Evolutionary conservation across 2,329 filamentous ascomycete genomes (phyloP).

Genomic region (Elsinoe ampelina): DNA sequence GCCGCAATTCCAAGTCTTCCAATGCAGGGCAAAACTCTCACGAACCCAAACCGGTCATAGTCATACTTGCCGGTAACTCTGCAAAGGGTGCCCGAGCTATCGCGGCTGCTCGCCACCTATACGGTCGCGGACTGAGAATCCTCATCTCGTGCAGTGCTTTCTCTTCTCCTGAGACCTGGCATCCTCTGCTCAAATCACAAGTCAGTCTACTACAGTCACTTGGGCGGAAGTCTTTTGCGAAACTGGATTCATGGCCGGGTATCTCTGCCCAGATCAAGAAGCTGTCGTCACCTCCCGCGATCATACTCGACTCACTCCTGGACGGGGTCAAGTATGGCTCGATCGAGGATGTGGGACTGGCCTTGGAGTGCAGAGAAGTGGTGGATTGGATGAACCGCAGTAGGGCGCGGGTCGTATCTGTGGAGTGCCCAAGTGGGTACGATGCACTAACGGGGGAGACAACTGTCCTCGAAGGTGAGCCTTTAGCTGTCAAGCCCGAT

Average conservation of each 20-base stretch:
- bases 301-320: slow-evolving; percentile 83
- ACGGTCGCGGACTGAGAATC: slow-evolving; percentile 71
- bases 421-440: slow-evolving; percentile 87
- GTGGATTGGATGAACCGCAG: slow-evolving; percentile 91
- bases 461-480: slow-evolving; percentile 59
- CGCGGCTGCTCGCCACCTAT: slow-evolving; percentile 75
- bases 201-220: slow-evolving; percentile 64
- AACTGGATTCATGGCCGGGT: slow-evolving; percentile 54
- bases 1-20: slow-evolving; percentile 38
- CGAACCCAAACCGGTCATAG: slow-evolving; percentile 47
- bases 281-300: slow-evolving; percentile 56
- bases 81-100: slow-evolving; percentile 77
- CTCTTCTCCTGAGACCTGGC: slow-evolving; percentile 69
- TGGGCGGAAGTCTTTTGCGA: slow-evolving; percentile 43
- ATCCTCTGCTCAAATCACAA: slow-evolving; percentile 73
- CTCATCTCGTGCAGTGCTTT: slow-evolving; percentile 77
- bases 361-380: slow-evolving; percentile 75
- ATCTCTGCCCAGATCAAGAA: slow-evolving; percentile 45
- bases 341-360: slow-evolving; percentile 63
- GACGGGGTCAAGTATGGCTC: slow-evolving; percentile 86
- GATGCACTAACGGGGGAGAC: slow-evolving; percentile 66
- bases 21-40: slow-evolving; percentile 33
- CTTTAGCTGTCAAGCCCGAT: slow-evolving; percentile 70
- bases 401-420: slow-evolving; percentile 69
- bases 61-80: slow-evolving; percentile 92